Evolutionary conservation across 768 basidiomycete species (phyloP).

Genomic region (Tricholoma terreum): DNA sequence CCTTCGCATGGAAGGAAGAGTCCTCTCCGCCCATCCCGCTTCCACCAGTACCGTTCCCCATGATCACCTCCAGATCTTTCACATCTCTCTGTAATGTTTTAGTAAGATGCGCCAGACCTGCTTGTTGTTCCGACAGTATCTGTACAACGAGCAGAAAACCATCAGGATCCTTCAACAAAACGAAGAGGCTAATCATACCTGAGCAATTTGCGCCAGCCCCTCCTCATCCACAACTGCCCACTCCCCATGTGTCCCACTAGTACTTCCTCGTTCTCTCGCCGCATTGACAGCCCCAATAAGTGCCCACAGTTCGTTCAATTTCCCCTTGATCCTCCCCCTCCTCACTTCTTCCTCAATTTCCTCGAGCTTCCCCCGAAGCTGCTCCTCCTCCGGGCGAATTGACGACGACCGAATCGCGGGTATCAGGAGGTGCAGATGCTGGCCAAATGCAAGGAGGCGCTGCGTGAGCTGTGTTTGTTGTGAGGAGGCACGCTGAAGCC

Average conservation of each 20-base stretch:
- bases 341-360: slow-evolving; percentile 72
- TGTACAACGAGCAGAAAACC: slow-evolving; percentile 19
- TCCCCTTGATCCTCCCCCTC: slow-evolving; percentile 60
- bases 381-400: slow-evolving; percentile 79
- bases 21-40: slow-evolving; percentile 10
- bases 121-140: slow-evolving; percentile 78
- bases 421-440: slow-evolving; percentile 77
- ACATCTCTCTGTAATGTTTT: slow-evolving; percentile 64
- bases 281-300: slow-evolving; percentile 72
- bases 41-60: slow-evolving; percentile 39
- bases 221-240: slow-evolving; percentile 90
- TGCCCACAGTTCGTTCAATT: slow-evolving; percentile 84
- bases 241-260: slow-evolving; percentile 40
- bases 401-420: slow-evolving; percentile 72
- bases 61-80: slow-evolving; percentile 65
- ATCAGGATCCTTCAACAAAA: background rate
- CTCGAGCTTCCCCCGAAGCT: slow-evolving; percentile 65
- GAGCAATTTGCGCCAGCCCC: slow-evolving; percentile 70
- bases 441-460: slow-evolving; percentile 63
- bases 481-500: slow-evolving; percentile 58
- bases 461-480: slow-evolving; percentile 70
- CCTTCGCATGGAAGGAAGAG: slow-evolving; percentile 6
- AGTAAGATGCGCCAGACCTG: slow-evolving; percentile 76
- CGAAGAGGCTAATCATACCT: slow-evolving; percentile 39
- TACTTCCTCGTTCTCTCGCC: slow-evolving; percentile 49